Base-by-base conservation (phyloP, 2,329 filamentous ascomycete genomes). In the Colletotrichum cereale region DNA sequence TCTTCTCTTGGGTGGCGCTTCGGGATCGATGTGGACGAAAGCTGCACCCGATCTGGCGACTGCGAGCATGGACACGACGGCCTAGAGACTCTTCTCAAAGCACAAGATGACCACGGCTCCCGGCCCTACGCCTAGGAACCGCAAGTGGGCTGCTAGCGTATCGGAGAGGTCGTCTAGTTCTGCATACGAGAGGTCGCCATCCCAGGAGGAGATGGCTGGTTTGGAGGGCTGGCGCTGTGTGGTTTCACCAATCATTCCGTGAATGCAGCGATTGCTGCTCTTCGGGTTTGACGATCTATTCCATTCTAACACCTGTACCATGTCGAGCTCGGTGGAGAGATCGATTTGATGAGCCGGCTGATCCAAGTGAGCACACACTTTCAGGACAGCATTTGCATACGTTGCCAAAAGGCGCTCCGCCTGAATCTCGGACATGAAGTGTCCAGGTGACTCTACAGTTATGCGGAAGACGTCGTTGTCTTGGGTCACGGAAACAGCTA, bases 31-130 rank as follows among this genome's bases (percentile, higher is more conserved):
- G 24, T 77, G 76, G 1, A 79, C 78, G 26, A 80, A 79, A 0
- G 77, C 77, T 5, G 76, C 79, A 3, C 80, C 80, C 0, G 79
- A 71, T 61, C 78, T 80, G 60, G 80, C 75, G 5, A 80, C 66
- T 0, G 74, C 80, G 0, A 81, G 52, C 58, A 81, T 78, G 4
- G 75, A 75, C 3, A 80, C 76, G 1, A 77, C 53, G 4, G 76
- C 73, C 75, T 74, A 77, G 1, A 64, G 67, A 0, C 76, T 79
- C 47, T 80, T 81, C 14, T 79, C 75, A n/a, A 77, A 76, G 50
- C 74, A 79, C 0, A 81, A 48, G 2, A 75, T 74, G 0, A 80
- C 73, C 2, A 77, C 66, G 14, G 69, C 70, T 5, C 72, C 73
- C 21, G 66, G 67, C 3, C 68, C 73, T n/a, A 75, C 72, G 14